phyloP scores from a whole-genome alignment of 257 asterid genomes.

The Rubia yunnanensis region DNA sequence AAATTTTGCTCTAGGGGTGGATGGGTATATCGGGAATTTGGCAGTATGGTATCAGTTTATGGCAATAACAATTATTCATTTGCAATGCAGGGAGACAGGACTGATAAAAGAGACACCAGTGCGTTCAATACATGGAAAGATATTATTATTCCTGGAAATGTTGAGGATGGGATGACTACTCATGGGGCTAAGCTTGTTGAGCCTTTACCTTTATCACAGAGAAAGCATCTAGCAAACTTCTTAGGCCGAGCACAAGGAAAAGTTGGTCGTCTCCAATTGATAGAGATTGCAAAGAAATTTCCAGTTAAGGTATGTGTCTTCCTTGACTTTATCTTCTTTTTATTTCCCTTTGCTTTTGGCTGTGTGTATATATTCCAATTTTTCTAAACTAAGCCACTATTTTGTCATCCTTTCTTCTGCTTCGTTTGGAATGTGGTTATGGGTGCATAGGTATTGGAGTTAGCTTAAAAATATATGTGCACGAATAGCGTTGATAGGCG shows the following conservation, averaged over 20 bases:
- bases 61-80: not conserved
- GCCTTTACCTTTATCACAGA: slow-evolving; percentile 73
- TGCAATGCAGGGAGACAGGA: slow-evolving; percentile 74
- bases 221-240: slow-evolving; percentile 78
- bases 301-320: slow-evolving; percentile 68
- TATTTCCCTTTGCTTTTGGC: not conserved
- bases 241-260: slow-evolving; percentile 96
- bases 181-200: slow-evolving; percentile 53
- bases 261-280: slow-evolving; percentile 70
- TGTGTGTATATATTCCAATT: not conserved
- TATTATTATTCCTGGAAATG: slow-evolving; percentile 86
- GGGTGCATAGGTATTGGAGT: not conserved
- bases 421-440: not conserved
- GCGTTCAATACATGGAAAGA: slow-evolving; percentile 98
- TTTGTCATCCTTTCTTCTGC: not conserved
- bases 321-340: not conserved
- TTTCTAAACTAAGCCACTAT: not conserved
- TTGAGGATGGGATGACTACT: slow-evolving; percentile 90
- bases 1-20: not conserved
- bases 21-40: not conserved
- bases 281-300: slow-evolving; percentile 68
- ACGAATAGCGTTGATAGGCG: not conserved
- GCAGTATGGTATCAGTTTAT: not conserved
- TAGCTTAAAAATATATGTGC: not conserved
- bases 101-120: slow-evolving; percentile 84